Evolutionary conservation across 257 asterid genomes (phyloP), one percentile per base, ranked within the genome.

Genomic region (Henckelia pumila): DNA sequence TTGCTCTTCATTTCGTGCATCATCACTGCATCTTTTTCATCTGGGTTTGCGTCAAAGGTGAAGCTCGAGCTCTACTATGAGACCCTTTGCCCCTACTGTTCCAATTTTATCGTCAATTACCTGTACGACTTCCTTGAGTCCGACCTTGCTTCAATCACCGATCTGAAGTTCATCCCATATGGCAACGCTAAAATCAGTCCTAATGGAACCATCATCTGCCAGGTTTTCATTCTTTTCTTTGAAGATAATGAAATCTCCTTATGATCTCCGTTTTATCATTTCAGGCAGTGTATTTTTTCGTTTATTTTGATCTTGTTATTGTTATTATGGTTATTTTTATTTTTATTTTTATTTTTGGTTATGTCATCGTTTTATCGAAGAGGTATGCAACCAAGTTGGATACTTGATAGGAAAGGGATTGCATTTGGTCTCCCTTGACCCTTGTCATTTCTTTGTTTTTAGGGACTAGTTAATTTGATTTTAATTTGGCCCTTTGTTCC

Each of bases 1-100:
- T 44, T 70, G 7, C 66, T 80, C 66, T 66, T 72, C 69, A 16
- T 81, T 69, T 19, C 77, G 7, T n/a, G 59, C 49, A 24, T 37
- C 4, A 59, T 79, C 68, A 24, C 78, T 57, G 52, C 76, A 16
- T 74, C 68, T 28, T 71, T 74, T 26, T 24, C 79, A 4, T 40
- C 58, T 24, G 65, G 61, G 47, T 55, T 71, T 26, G 32, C 67
- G 21, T 22, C 70, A 4, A 83, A 80, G 59, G 88, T 83, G 33
- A 22, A 56, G 19, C 33, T 83, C 68, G 84, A 76, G 75, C 37
- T 83, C 62, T 83, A 80, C 71, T 83, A 83, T 73, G 88, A 83
- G 64, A 29, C 78, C 37, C 82, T 83, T n/a, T 83, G 88, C 61
- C 88, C 86, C 1, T 81, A 81, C 64, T 83, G 88, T n/a, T 76